Base-by-base conservation (phyloP, 257 asterid species). In the Solanum rostratum region DNA sequence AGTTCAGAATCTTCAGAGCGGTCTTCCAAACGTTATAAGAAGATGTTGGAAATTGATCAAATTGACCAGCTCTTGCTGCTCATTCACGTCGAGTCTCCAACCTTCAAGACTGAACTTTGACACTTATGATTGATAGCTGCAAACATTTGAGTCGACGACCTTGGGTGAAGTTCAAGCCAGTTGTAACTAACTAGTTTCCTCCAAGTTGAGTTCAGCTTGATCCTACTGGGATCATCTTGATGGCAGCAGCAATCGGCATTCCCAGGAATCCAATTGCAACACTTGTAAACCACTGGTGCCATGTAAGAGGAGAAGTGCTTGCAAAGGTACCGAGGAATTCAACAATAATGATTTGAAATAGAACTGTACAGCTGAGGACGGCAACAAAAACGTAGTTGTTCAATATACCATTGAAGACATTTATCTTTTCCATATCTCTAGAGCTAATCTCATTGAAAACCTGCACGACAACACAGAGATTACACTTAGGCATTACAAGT, bases 371-470 rank as follows among this genome's bases (percentile, higher is more conserved):
- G 90, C 96, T 88, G 22, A 95, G 88, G n/a, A 95, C 99, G 1
- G 83, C 85, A 14, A 93, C 96, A 60, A 95, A 95, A 6, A 95
- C 95, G 29, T 95, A 93, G 91, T 95, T 95, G 80, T 91, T 79
- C 80, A 95, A 89, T 80, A 95, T 94, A 87, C 99, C 99, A 78
- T 87, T 89, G 91, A 95, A 91, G 60, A 94, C 97, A 10, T 95
- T 93, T 84, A 94, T 89, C 91, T 93, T 93, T 91, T 94, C 99
- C 99, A 95, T 95, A 18, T 95, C 98, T 71, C 99, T 89, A 20
- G 99, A 95, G 92, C 96, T 95, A 76, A 95, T 91, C 93, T 95
- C 99, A 33, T 95, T 95, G 93, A 95, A 95, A 81, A 89, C 95
- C 99, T 95, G 95, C 91, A 82, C 45, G 13, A 82, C 3, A 66